A percentile compares a stretch with the other conserved stretches of the same genome.
Conservation (phyloP, 2,329 filamentous ascomycete species). For the Hypoxylon sp. region DNA sequence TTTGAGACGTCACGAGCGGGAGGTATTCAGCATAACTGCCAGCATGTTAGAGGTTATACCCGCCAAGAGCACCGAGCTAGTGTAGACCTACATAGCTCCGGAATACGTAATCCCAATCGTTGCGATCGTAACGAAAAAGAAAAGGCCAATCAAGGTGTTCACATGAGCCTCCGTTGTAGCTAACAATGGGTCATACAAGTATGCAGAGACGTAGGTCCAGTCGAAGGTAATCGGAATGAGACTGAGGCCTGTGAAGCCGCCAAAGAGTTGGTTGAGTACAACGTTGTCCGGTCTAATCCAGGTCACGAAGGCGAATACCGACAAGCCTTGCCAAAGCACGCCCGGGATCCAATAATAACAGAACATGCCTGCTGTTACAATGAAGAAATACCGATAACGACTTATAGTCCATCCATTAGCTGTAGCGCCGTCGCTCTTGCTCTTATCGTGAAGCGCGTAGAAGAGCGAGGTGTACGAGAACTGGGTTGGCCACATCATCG, state of each 20-base stretch:
- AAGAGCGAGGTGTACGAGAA: conserved; percentile 66
- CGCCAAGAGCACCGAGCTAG: neutral
- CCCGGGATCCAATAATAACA: conserved; percentile 69
- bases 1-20: conserved; percentile 68
- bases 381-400: conserved; percentile 63
- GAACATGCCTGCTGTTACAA: conserved; percentile 61
- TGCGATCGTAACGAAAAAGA: conserved; percentile 59
- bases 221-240: conserved; percentile 63
- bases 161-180: conserved; percentile 58
- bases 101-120: conserved; percentile 65
- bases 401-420: conserved; percentile 63
- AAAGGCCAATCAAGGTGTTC: conserved; percentile 60
- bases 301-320: conserved; percentile 63
- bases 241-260: conserved; percentile 61
- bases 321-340: conserved; percentile 64
- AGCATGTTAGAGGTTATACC: conserved; percentile 29
- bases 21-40: conserved; percentile 65
- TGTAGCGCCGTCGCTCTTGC: conserved; percentile 58
- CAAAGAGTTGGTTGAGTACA: conserved; percentile 65
- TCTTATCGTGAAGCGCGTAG: conserved; percentile 61
- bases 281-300: conserved; percentile 65
- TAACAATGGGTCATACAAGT: conserved; percentile 55
- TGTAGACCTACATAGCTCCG: conserved; percentile 57
- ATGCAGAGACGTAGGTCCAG: conserved; percentile 59
- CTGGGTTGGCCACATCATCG: conserved; percentile 67